Conservation (phyloP, 192 early-diverging fungal genomes). For the Gamsiella multidivaricata region DNA sequence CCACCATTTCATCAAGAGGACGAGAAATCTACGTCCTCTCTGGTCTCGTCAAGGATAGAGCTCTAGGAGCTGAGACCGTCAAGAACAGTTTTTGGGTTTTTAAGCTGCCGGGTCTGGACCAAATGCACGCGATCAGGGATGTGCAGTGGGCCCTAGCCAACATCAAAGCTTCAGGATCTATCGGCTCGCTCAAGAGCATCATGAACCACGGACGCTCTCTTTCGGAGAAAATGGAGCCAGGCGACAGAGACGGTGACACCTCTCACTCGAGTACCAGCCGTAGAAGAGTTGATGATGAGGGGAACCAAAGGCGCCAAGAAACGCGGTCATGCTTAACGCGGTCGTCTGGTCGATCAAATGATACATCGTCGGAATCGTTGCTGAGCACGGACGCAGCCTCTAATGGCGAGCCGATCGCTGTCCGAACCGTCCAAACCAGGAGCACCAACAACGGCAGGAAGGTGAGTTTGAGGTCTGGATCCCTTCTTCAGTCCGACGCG, state of each 20-base stretch:
- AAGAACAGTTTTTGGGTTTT: conserved; percentile 88
- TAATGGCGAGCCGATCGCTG: neutral
- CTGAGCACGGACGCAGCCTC: neutral
- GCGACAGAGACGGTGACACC: neutral
- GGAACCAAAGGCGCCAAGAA: conserved; percentile 5
- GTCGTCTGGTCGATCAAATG: neutral
- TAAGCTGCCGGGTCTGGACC: conserved; percentile 57
- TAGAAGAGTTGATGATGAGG: conserved; percentile 10
- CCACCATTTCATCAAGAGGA: conserved; percentile 80
- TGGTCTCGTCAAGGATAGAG: conserved; percentile 71
- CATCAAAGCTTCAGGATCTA: conserved; percentile 16
- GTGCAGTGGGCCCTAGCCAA: conserved; percentile 28
- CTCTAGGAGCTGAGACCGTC: conserved; percentile 65
- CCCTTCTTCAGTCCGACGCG: neutral
- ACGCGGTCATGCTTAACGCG: neutral
- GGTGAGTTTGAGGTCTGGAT: conserved; percentile 17
- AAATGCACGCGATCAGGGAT: conserved; percentile 44
- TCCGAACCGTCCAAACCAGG: conserved; percentile 7
- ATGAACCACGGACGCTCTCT: conserved; percentile 32
- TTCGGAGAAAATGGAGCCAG: conserved; percentile 12
- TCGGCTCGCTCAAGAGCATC: conserved; percentile 51
- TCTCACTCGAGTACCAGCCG: neutral
- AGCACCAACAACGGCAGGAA: conserved; percentile 7
- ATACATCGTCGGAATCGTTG: neutral
- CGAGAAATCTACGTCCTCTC: conserved; percentile 90